Base-by-base conservation (phyloP, 208 protist genomes). In the Leishmania mexicana region DNA sequence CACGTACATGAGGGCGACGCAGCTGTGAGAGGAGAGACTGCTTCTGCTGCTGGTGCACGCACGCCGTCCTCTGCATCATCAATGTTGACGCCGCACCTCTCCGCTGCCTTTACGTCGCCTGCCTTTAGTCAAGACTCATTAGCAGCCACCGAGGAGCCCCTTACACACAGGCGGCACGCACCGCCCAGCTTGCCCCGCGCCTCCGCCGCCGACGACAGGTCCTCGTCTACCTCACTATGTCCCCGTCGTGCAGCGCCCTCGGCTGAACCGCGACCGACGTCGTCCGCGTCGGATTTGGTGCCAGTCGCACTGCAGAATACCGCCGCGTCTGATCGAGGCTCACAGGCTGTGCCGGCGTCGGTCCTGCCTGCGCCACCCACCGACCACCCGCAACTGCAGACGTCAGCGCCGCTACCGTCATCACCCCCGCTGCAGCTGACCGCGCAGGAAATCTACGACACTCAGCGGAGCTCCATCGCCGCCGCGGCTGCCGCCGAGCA, bases 401-500 rank as follows among this genome's bases (percentile, higher is more conserved):
- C 73, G 47, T 28, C 73, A 38, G 73, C 35, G 53, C 53, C 45
- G 19, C 13, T 62, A 1, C 51, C 53, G 24, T 42, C 49, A 28
- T 49, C 17, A 21, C 73, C 17, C n/a, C 31, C 73, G 51, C 11
- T 64, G 51, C 53, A 76, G 77, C 65, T 60, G 40, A 79, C 78
- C 47, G 31, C 58, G 21, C 82, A 82, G 73, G 62, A 45, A 58
- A 57, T 58, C 13, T 79, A 80, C 72, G 83, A 75, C 53, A 49
- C 72, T n/a, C 78, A 85, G 72, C 75, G 71, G 15, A 45, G 65
- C 5, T 54, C 74, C 74, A 85, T 85, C 71, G 74, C 68, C 38
- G 71, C 28, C 64, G 83, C 78, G 17, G 83, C 83, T 35, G 73
- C 78, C 0, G 83, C 83, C 2, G 83, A 85, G 74, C 80, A 87